phyloP scores from a whole-genome alignment of 345 rosid genomes.

The Crucihimalaya himalaica region DNA sequence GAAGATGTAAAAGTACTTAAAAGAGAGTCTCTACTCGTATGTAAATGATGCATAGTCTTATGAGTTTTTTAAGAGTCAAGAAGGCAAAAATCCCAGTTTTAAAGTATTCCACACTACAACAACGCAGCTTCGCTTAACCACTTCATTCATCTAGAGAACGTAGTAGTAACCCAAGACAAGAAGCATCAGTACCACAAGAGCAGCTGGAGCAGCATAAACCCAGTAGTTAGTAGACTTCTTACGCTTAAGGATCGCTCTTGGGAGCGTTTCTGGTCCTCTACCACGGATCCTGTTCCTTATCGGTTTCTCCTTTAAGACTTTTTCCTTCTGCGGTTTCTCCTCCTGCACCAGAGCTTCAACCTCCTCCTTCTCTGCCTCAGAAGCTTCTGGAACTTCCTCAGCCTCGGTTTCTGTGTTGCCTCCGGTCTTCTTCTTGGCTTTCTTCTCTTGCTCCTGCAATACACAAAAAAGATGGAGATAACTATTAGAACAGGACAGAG shows the following conservation, averaged over 20 bases:
- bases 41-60: conserved; percentile 31
- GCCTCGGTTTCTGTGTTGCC: conserved; percentile 50
- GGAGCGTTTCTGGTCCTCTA: conserved; percentile 59
- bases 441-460: conserved; percentile 89
- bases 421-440: conserved; percentile 71
- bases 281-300: conserved; percentile 55
- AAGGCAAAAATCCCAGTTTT: conserved; percentile 20
- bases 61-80: conserved; percentile 22
- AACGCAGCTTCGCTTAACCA: conserved; percentile 33
- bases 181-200: conserved; percentile 51
- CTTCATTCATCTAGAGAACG: conserved; percentile 37
- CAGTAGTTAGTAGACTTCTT: conserved; percentile 74
- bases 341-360: conserved; percentile 32
- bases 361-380: conserved; percentile 57
- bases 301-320: conserved; percentile 48
- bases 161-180: conserved; percentile 52
- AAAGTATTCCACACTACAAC: conserved; percentile 34
- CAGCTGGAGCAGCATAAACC: conserved; percentile 67
- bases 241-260: conserved; percentile 71
- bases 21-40: conserved; percentile 35
- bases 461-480: conserved; percentile 8
- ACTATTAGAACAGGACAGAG: conserved; percentile 20
- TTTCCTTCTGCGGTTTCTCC: conserved; percentile 45
- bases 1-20: conserved; percentile 31
- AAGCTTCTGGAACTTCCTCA: conserved; percentile 53